Percentiles rank a stretch among this genome's conserved stretches.
Evolutionary conservation across 2,329 filamentous ascomycete species (phyloP).

Genomic region (Cordyceps farinosa): DNA sequence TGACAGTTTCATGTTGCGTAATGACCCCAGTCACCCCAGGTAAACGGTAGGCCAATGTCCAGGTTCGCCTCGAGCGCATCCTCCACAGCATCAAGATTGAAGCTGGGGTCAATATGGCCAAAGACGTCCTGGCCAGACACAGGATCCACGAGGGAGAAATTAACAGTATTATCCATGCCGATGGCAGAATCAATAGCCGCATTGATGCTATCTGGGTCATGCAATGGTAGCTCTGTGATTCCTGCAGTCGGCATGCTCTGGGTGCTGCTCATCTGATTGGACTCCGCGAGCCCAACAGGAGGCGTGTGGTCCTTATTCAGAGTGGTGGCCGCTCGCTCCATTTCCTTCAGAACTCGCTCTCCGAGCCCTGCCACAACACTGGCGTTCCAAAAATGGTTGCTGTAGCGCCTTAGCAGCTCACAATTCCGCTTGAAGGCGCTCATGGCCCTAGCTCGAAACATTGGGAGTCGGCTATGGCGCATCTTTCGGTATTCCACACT

Average conservation of each 20-base stretch:
- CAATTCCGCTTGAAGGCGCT: constrained; percentile 53
- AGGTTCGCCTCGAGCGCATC: constrained; percentile 53
- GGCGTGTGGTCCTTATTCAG: constrained; percentile 37
- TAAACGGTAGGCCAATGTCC: constrained; percentile 50
- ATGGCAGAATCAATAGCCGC: constrained; percentile 25
- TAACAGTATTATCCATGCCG: constrained; percentile 34
- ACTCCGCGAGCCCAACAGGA: constrained; percentile 17
- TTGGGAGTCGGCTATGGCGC: constrained; percentile 56
- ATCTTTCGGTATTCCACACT: constrained; percentile 63
- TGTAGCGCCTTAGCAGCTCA: constrained; percentile 48
- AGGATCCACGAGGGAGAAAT: constrained; percentile 41
- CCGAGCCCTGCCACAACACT: constrained; percentile 53
- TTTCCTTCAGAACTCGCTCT: constrained; percentile 52
- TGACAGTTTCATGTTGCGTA: constrained; percentile 29
- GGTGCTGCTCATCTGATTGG: neutral
- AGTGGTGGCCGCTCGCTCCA: constrained; percentile 50
- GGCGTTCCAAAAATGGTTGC: constrained; percentile 57
- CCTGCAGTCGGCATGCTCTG: constrained; percentile 22
- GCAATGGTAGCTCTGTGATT: constrained; percentile 23
- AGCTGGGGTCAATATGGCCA: constrained; percentile 52
- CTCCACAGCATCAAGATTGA: constrained; percentile 51
- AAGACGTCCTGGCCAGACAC: constrained; percentile 52
- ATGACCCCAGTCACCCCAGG: constrained; percentile 46
- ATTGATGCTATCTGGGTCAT: constrained; percentile 27
- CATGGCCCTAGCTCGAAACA: constrained; percentile 55